Base-by-base conservation (phyloP, 805 yeast species). In the Metschnikowia bowlesiae region DNA sequence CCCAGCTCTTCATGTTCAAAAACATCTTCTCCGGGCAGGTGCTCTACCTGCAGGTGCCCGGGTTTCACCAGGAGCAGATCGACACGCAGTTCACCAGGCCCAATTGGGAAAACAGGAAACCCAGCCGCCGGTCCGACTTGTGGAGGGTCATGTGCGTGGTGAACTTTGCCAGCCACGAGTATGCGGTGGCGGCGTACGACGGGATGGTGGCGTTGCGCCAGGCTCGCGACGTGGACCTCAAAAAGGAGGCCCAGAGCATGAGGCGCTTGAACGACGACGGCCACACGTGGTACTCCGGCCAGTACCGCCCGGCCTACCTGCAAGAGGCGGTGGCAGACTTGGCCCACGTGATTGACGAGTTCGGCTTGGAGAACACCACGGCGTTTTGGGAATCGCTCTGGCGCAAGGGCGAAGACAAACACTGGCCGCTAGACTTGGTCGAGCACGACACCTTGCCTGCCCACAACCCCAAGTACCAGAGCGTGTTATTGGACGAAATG, bases 101-200 rank as follows among this genome's bases (percentile, higher is more conserved):
- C 41, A 88, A 89, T 73, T 88, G 96, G 95, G 86, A 88, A 64
- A 89, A 91, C 73, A 77, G 86, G 62, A 80, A 78, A 59, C 97
- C 97, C 4, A 73, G 81, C 36, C 75, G 83, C 59, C 82, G 98
- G 70, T 78, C 84, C 59, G 98, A 91, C 67, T 74, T 90, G 46
- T 91, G 97, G 97, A 78, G 92, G 60, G 79, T 91, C 47, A 81
- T 92, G 88, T 88, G 94, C 41, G 94, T 90, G 39, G 90, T 88
- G 1, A 81, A 81, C 54, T 80, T 87, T 56, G 73, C 75, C 37
- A 67, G 67, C 46, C 82, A 84, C 62, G 84, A 83, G 45, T 68
- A 75, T 39, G 88, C 96, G 1, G 80, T 82, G 13, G 81, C 83
- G 39, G 85, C 94, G 7, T 89, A 84, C 68, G 80, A 84, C 53